Conservation (phyloP, 306 rosid species). For the Castanospermum australe region DNA sequence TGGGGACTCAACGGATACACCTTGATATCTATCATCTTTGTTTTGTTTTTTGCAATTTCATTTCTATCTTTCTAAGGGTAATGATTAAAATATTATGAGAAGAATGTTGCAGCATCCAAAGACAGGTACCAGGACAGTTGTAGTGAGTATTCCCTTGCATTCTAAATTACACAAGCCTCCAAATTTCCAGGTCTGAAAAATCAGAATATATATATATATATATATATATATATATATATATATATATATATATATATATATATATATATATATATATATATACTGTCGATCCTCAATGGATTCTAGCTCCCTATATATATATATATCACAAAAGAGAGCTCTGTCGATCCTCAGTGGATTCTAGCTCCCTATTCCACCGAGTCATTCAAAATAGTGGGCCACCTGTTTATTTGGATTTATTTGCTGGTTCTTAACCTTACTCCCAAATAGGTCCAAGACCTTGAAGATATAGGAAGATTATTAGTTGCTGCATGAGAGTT, state of each 20-base stretch:
- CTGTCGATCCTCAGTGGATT: conserved; percentile 41
- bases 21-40: neutral
- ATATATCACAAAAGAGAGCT: conserved; percentile 32
- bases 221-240: neutral
- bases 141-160: neutral
- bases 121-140: neutral
- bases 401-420: conserved; percentile 40
- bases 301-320: too few relatives aligned
- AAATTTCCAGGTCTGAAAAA: conserved; percentile 49
- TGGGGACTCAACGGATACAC: neutral
- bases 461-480: neutral
- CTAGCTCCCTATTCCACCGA: conserved; percentile 44
- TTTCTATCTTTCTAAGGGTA: neutral
- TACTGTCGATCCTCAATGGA: too few relatives aligned
- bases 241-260: neutral
- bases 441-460: conserved; percentile 28
- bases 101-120: conserved; percentile 35
- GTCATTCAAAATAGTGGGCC: conserved; percentile 56
- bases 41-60: neutral
- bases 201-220: conserved; percentile 22
- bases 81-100: conserved; percentile 27
- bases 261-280: too few relatives aligned
- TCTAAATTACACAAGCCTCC: conserved; percentile 51
- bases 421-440: conserved; percentile 25
- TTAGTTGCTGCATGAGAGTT: neutral